Evolutionary conservation across 129 eudicot species (phyloP), one percentile per base, ranked within the genome.

Genomic region (Erigeron canadensis): DNA sequence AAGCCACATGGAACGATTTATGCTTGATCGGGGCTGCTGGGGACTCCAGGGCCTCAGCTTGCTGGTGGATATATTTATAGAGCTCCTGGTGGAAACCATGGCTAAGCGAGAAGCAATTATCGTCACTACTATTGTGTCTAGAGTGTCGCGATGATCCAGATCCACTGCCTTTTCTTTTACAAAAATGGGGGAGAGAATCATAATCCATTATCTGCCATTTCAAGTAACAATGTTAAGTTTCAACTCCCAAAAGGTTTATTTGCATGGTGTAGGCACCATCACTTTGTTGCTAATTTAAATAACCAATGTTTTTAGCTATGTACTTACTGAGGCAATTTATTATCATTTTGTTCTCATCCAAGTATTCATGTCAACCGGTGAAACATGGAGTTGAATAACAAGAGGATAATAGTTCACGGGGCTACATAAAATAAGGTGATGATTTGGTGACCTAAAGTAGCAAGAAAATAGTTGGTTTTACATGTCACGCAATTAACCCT

Each of bases 161-260:
- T 17, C 95, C 98, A 6, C 87, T 82, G 34, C 97, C 91, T 78
- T 84, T 86, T 79, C 81, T 85, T 85, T 81, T 81, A 76, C 93
- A 86, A 82, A 94, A 94, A 76, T 94, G 97, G 7, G 99, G 99
- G n/a, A 94, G 91, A 21, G 96, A 82, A 44, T 79, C 93, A 37
- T 87, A 89, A 77, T 94, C 99, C 99, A 89, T 90, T 62, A 94
- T 86, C 99, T 94, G 96, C 87, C 48, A 74, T 69, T 70, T 58
- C 57, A 40, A 71, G 42, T 19, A 50, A 40, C 50, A 9, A 39
- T 13, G 37, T 67, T 76, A 46, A 56, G 50, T 7, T 65, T 16
- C 8, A 5, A 43, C 19, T 13, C 16, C 12, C 34, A 23, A 23
- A 44, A 45, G 2, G 50, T 12, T 45, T 45, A 45, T 7, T 45